These are phyloP conservation scores for Mollisiaceae sp. DNA, from an alignment of 2,329 filamentous ascomycete species.

Conservation along the genomic window DNA sequence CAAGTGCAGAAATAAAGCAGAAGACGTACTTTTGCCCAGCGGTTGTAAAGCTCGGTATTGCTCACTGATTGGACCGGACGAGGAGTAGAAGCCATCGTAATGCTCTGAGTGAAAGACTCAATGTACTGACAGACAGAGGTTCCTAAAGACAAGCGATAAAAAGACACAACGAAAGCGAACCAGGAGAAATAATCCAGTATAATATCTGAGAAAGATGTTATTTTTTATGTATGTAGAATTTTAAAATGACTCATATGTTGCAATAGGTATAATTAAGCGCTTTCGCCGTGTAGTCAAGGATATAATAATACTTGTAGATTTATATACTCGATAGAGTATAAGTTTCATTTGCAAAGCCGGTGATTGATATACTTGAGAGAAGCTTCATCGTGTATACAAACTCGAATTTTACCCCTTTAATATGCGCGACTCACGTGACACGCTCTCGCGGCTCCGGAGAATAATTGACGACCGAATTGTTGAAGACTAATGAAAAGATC, in stretches of 20 bases:
- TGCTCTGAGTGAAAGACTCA: background rate
- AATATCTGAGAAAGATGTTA: background rate
- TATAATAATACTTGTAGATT: background rate
- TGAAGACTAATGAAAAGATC: background rate
- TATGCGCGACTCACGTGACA: background rate
- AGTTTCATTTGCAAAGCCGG: background rate
- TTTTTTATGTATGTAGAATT: background rate
- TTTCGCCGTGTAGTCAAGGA: no score
- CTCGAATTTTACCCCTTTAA: background rate
- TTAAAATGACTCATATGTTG: constrained; percentile 1
- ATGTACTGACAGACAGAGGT: background rate
- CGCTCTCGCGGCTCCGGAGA: background rate
- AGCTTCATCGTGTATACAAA: background rate
- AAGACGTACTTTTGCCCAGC: constrained; percentile 48
- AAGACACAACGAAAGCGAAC: background rate
- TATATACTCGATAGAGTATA: background rate
- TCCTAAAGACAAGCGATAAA: background rate
- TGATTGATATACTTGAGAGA: background rate
- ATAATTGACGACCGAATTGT: background rate
- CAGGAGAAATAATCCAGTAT: constrained; percentile 1
- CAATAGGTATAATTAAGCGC: no score
- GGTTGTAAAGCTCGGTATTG: constrained; percentile 53
- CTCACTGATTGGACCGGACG: constrained; percentile 39
- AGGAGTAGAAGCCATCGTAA: constrained; percentile 1
- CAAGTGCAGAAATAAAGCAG: background rate